Evolutionary conservation across 805 yeast genomes (phyloP).

Genomic region (Saccharomycopsis guyanensis): DNA sequence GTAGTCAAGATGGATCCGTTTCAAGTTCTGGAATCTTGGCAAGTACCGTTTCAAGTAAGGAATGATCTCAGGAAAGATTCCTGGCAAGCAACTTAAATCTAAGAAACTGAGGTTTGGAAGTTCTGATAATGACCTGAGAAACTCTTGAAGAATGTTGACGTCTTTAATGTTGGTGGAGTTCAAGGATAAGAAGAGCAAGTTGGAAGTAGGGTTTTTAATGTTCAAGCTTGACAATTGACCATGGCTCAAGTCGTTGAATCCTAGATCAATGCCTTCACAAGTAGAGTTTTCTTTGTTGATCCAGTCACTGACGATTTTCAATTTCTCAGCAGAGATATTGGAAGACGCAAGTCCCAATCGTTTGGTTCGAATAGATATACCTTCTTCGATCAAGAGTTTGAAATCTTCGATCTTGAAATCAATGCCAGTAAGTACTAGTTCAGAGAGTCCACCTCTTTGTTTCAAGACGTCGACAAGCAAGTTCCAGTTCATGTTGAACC

Average conservation of each 20-base stretch:
- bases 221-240: slow-evolving; percentile 26
- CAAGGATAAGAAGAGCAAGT: slow-evolving; percentile 47
- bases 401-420: slow-evolving; percentile 51
- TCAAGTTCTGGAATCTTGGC: slow-evolving; percentile 59
- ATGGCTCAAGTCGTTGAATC: slow-evolving; percentile 61
- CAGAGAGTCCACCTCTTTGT: slow-evolving; percentile 70
- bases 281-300: slow-evolving; percentile 33
- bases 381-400: slow-evolving; percentile 46
- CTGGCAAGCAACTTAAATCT: slow-evolving; percentile 66
- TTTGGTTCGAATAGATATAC: slow-evolving; percentile 43
- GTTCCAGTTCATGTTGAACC: slow-evolving; percentile 81
- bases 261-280: slow-evolving; percentile 70
- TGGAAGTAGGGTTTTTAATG: slow-evolving; percentile 20
- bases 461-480: slow-evolving; percentile 61
- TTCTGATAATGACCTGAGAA: slow-evolving; percentile 44
- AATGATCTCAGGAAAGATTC: slow-evolving; percentile 55
- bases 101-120: slow-evolving; percentile 55
- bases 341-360: slow-evolving; percentile 75
- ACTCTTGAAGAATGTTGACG: slow-evolving; percentile 40
- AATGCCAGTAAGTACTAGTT: slow-evolving; percentile 73
- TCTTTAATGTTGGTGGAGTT: slow-evolving; percentile 55
- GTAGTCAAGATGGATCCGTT: slow-evolving; percentile 64
- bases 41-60: slow-evolving; percentile 52
- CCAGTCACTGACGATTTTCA: slow-evolving; percentile 53
- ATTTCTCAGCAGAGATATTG: slow-evolving; percentile 52